phyloP scores from a whole-genome alignment of 2,329 filamentous ascomycete species.

The Colletotrichum tamarilloi region DNA sequence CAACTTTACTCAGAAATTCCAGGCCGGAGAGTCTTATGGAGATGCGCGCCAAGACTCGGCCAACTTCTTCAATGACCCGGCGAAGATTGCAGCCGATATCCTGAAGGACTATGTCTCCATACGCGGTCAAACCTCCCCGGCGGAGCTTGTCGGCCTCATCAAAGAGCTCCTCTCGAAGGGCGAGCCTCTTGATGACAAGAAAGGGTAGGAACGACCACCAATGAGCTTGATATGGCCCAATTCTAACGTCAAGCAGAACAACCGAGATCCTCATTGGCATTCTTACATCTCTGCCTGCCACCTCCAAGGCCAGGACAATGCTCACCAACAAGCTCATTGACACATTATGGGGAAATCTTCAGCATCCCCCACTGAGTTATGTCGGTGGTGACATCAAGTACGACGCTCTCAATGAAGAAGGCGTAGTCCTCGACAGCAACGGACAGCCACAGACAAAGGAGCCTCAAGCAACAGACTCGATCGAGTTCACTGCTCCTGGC shows the following conservation, averaged over 20 bases:
- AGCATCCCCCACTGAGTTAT: conserved; percentile 63
- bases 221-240: not conserved
- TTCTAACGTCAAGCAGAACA: conserved; percentile 41
- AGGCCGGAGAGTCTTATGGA: conserved; percentile 51
- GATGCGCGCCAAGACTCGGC: conserved; percentile 39
- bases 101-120: conserved; percentile 46
- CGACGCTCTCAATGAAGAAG: conserved; percentile 41
- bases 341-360: conserved; percentile 64
- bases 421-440: not conserved
- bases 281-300: conserved; percentile 49
- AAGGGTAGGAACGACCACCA: conserved; percentile 43
- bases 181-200: conserved; percentile 69
- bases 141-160: conserved; percentile 46
- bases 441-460: conserved; percentile 35
- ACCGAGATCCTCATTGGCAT: conserved; percentile 53
- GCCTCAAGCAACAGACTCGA: conserved; percentile 44
- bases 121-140: conserved; percentile 41
- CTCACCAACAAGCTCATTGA: conserved; percentile 63
- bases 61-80: conserved; percentile 46
- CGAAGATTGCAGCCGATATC: conserved; percentile 46
- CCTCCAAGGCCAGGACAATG: conserved; percentile 45
- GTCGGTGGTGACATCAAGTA: conserved; percentile 55
- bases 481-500: conserved; percentile 53
- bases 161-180: conserved; percentile 38
- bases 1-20: conserved; percentile 47